These are phyloP conservation scores for Apiospora rasikravindrae DNA, from an alignment of 2,329 filamentous ascomycete species.

Conservation along the genomic window DNA sequence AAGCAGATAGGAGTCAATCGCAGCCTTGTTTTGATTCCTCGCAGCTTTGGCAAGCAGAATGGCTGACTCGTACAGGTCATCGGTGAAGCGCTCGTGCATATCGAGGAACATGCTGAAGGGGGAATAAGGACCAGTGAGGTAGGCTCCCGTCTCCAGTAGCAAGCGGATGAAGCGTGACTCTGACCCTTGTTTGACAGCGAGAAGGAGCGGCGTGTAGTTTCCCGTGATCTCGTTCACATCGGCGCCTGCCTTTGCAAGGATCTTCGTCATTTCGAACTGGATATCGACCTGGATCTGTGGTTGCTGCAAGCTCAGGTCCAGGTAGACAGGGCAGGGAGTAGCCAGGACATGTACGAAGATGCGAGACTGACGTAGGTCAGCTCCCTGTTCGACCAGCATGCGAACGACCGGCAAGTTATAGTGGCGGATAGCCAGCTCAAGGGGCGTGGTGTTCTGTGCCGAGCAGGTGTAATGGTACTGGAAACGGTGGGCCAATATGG, in stretches of 20 bases:
- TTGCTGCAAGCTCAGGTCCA: fast-evolving
- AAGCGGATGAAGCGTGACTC: background rate
- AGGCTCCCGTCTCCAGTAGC: background rate
- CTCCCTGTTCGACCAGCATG: background rate
- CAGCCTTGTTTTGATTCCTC: background rate
- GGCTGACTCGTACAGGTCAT: background rate
- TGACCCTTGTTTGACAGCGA: background rate
- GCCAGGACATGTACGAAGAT: background rate
- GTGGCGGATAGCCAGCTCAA: background rate
- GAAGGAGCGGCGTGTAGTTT: background rate
- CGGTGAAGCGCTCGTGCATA: background rate
- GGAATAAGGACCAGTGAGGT: background rate
- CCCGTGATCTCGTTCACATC: background rate
- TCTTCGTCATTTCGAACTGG: background rate
- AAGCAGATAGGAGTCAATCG: background rate
- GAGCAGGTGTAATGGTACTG: background rate
- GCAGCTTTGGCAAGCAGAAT: background rate
- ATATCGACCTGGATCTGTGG: no score
- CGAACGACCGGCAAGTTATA: background rate
- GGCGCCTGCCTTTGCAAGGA: background rate
- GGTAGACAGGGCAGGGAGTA: no score
- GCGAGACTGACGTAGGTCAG: background rate
- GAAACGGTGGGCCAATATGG: background rate
- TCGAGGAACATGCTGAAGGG: background rate
- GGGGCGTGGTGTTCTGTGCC: background rate